Evolutionary conservation across 371 early-diverging fungal species (phyloP), one percentile per base, ranked within the genome.

Genomic region (Syncephalis fuscata): DNA sequence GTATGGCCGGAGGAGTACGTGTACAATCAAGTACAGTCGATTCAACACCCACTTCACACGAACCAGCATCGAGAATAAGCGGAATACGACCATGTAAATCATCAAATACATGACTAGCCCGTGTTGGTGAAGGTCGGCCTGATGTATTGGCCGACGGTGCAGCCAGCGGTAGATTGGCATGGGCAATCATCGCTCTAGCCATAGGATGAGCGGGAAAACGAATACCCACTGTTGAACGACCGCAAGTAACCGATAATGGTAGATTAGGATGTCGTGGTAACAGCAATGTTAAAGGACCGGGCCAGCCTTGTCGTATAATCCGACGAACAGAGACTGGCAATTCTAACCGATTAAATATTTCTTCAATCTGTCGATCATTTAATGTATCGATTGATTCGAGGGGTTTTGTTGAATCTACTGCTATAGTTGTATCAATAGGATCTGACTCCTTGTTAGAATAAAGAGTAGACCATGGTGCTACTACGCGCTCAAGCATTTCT

Each of bases 61-160:
- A 61, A 0, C 98, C 99, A 37, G 85, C 94, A 59, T 99, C 99
- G 17, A 99, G 53, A 38, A 98, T 81, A 38, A 90, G 61, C 36
- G 85, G 79, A 22, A 99, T 79, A 19, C 80, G 73, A 1, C 82
- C 84, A 32, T 68, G 57, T 5, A 99, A 73, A 62, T 99, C 99
- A 20, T 82, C 72, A 36, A 69, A 66, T 0, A 97, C 99, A 68
- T 99, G 99, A 1, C 63, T 56, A 0, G 96, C 95, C 2, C 74
- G 61, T 0, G 99, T 98, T 2, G 99, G 98, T 8, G 91, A 90
- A 8, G 99, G 98, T 39, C 85, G 78, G 10, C 98, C 97, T 36
- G 91, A 90, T 14, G 88, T 81, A 65, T 99, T 99, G 25, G 99
- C 99, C n/a, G 96, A 94, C 5, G 99, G 99, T 3, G 98, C 99